A percentile compares a stretch with the other conserved stretches of the same genome.
These are phyloP conservation scores for Trebouxia gelatinosa DNA, from an alignment of 163 green algal species.

Conservation along the genomic window DNA sequence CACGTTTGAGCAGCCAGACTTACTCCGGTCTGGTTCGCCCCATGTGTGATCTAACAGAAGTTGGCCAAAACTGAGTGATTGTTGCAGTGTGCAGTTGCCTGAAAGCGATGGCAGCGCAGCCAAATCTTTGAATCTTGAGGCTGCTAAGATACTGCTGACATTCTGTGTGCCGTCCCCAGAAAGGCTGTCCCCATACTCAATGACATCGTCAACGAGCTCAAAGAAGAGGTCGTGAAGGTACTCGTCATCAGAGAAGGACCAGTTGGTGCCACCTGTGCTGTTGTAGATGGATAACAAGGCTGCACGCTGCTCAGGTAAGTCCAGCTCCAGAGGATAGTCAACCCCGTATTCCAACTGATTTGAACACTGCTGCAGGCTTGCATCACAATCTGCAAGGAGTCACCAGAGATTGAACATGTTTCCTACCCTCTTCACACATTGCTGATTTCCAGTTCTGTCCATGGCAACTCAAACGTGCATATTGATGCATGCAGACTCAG, in stretches of 20 bases:
- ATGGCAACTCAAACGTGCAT: no score
- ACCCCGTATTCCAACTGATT: not conserved
- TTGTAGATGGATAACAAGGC: not conserved
- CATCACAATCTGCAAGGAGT: no score
- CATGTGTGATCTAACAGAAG: not conserved
- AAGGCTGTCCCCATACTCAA: not conserved
- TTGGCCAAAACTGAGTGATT: not conserved
- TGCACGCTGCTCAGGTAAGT: not conserved
- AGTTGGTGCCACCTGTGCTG: not conserved
- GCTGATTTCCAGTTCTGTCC: no score
- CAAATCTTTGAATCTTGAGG: not conserved
- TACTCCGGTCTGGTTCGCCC: not conserved
- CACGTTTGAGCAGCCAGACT: no score
- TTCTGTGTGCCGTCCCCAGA: not conserved
- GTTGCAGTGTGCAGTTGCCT: not conserved
- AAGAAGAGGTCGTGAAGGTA: not conserved
- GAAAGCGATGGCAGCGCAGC: not conserved
- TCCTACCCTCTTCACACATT: no score
- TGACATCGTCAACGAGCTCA: not conserved
- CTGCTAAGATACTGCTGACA: not conserved
- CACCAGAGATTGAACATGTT: no score
- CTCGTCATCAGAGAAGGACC: not conserved
- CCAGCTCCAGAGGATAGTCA: not conserved
- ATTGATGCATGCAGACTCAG: no score
- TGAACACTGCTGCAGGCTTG: no score